phyloP scores from a whole-genome alignment of 1,139 yeast genomes.

The Zygotorulaspora mrakii region DNA sequence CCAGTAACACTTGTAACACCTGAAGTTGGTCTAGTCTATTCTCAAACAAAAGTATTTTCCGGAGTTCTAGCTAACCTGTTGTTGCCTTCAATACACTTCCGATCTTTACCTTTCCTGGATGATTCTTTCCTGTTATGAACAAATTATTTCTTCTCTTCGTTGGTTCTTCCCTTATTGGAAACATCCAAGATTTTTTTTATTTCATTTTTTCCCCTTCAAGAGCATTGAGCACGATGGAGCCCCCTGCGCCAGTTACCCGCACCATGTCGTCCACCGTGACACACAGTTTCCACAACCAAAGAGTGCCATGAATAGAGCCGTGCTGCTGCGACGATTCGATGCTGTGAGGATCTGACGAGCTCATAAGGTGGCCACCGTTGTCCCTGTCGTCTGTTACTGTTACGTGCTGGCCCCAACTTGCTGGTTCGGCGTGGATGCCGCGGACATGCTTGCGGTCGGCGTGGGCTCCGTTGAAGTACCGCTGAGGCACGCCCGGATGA shows the following conservation, averaged over 20 bases:
- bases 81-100: slow-evolving; percentile 1
- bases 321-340: slow-evolving; percentile 1
- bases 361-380: no score
- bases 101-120: slow-evolving; percentile 16
- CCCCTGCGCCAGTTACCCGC: slow-evolving; percentile 3
- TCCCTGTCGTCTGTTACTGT: no score
- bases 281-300: no score
- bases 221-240: no score
- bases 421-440: not conserved
- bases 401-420: no score
- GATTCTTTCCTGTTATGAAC: slow-evolving; percentile 16
- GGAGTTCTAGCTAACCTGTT: slow-evolving; percentile 2
- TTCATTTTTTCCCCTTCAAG: not conserved
- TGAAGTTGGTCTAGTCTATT: not conserved
- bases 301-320: no score
- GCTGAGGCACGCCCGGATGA: slow-evolving; percentile 93
- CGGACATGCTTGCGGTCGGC: not conserved
- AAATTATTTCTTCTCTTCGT: slow-evolving; percentile 12
- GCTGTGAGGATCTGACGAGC: no score
- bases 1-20: not conserved
- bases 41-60: slow-evolving; percentile 1
- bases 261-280: no score
- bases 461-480: slow-evolving; percentile 42
- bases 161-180: slow-evolving; percentile 19
- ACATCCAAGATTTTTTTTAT: slow-evolving; percentile 3